Evolutionary conservation across 371 early-diverging fungal species (phyloP), one percentile per base, ranked within the genome.

Genomic region (Syncephalastrum sp.): DNA sequence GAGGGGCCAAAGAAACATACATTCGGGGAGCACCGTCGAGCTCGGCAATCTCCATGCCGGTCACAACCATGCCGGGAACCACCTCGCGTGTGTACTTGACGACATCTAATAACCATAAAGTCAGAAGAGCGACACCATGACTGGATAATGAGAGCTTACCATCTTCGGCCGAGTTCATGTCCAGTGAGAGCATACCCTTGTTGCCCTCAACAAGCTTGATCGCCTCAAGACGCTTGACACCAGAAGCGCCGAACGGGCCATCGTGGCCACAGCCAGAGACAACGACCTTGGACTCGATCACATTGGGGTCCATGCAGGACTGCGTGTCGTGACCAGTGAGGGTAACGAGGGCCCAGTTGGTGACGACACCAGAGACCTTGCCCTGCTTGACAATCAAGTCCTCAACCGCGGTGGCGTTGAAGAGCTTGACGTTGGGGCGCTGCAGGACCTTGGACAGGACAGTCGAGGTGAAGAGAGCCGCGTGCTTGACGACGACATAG

Each of bases 281-380:
- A 49, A 87, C 78, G 16, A 90, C 79, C 72, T 83, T 83, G 73
- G 87, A 74, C 65, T 83, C 83, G 58, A 90, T 83, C 42, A 83
- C 83, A 54, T 85, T 82, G 52, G 90, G 90, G 61, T 90, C 90
- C 90, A 90, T 90, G 76, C 90, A 90, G 12, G 84, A 84, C 68
- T 90, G 90, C 47, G 87, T 85, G 62, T 85, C 82, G 46, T 86
- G 86, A 17, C 54, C 54, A 54, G 77, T 70, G 25, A 82, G 55
- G 33, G 88, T 74, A 21, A 90, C 90, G 27, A 90, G 64, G 47
- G 90, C 83, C 90, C 90, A 89, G 82, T 89, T 89, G 65, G 90
- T 87, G 55, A 85, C 90, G 55, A 79, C 86, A 60, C 79, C 88
- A 58, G 76, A 67, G 33, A 87, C 81, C 54, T 69, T 67, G 12